Percentiles rank a stretch among this genome's conserved stretches.
These are phyloP conservation scores for Penicillium corylophilum DNA, from an alignment of 2,329 filamentous ascomycete species.

Conservation along the genomic window DNA sequence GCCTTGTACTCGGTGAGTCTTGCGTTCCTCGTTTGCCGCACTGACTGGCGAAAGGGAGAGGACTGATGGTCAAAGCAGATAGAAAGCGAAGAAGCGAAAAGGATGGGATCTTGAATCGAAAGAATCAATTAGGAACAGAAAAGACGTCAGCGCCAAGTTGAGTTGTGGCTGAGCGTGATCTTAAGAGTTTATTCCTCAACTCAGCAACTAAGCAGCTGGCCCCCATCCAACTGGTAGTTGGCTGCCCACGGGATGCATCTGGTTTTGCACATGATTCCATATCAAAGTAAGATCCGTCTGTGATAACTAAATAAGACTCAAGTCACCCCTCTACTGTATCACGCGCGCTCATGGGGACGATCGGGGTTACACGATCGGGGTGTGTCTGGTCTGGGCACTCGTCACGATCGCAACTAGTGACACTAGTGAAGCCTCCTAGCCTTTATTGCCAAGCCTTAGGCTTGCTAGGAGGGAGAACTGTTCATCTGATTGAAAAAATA, in stretches of 20 bases:
- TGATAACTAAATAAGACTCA: too few species aligned
- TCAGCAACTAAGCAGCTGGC: not conserved
- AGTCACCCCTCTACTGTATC: not conserved
- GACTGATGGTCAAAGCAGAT: not conserved
- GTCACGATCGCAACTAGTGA: not conserved
- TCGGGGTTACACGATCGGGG: not conserved
- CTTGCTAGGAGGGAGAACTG: too few species aligned
- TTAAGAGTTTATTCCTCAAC: not conserved
- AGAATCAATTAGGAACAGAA: not conserved
- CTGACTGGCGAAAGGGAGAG: too few species aligned
- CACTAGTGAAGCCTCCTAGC: not conserved
- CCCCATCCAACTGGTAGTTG: not conserved
- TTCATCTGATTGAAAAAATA: too few species aligned
- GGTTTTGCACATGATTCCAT: not conserved
- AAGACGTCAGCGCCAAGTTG: not conserved
- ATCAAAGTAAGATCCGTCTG: too few species aligned
- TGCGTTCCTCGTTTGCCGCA: not conserved
- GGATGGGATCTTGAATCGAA: too few species aligned
- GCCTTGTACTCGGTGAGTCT: slow-evolving; percentile 1
- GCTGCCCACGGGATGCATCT: not conserved
- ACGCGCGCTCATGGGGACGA: not conserved
- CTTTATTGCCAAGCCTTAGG: too few species aligned
- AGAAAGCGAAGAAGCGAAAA: not conserved
- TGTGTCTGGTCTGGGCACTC: not conserved
- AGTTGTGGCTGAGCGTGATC: not conserved